These are phyloP conservation scores for Podospora fimiseda DNA, from an alignment of 495 filamentous ascomycete genomes.

Conservation along the genomic window DNA sequence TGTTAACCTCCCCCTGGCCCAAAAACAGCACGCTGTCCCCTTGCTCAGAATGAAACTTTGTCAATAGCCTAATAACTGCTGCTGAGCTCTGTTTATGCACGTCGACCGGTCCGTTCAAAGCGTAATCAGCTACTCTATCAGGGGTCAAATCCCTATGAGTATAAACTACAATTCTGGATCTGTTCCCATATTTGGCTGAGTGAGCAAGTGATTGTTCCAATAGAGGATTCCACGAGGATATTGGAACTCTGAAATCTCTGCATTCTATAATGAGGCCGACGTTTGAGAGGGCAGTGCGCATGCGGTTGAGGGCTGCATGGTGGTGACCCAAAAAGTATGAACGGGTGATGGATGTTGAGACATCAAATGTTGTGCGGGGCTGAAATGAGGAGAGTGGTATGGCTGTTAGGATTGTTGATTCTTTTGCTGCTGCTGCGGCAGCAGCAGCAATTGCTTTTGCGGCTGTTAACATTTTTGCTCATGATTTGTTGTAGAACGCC, in stretches of 20 bases:
- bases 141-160: slow-evolving; percentile 78
- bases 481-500: too few relatives aligned
- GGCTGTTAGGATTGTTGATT: too few relatives aligned
- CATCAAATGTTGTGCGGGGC: slow-evolving; percentile 65
- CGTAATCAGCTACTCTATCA: too few relatives aligned
- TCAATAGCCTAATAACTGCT: slow-evolving; percentile 11
- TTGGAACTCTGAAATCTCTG: slow-evolving; percentile 83
- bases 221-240: slow-evolving; percentile 83
- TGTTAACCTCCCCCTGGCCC: slow-evolving; percentile 32
- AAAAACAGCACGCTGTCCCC: slow-evolving; percentile 52
- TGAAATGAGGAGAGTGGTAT: slow-evolving; percentile 59
- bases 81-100: background rate
- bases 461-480: too few relatives aligned
- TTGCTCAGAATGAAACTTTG: slow-evolving; percentile 22
- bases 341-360: slow-evolving; percentile 59
- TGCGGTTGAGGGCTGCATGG: slow-evolving; percentile 69
- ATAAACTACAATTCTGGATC: slow-evolving; percentile 76
- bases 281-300: slow-evolving; percentile 73
- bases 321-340: slow-evolving; percentile 99
- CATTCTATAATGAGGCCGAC: slow-evolving; percentile 92
- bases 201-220: slow-evolving; percentile 71
- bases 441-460: too few relatives aligned
- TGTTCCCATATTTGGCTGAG: slow-evolving; percentile 30
- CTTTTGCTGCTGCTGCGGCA: too few relatives aligned
- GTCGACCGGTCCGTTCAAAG: background rate